phyloP scores from a whole-genome alignment of 192 early-diverging fungal species.

The Paraglomus occultum region DNA sequence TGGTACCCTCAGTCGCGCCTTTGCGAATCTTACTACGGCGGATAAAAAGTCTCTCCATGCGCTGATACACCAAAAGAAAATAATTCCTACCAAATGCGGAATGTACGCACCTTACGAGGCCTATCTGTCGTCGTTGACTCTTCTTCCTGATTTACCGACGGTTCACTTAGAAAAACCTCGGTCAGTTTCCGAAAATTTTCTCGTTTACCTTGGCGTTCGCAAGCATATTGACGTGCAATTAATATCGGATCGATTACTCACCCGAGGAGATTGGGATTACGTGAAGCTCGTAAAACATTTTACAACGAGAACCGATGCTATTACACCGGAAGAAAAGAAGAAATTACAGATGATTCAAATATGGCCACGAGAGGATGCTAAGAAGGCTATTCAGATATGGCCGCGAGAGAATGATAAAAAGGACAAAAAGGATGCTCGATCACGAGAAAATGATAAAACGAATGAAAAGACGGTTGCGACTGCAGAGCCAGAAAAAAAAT shows the following conservation, averaged over 20 bases:
- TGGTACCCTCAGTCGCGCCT: constrained; percentile 51
- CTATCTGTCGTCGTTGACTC: constrained; percentile 75
- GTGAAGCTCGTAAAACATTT: constrained; percentile 81
- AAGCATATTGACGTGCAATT: constrained; percentile 86
- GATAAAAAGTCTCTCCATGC: constrained; percentile 32
- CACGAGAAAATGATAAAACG: constrained; percentile 40
- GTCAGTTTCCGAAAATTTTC: constrained; percentile 46
- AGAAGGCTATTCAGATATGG: constrained; percentile 69
- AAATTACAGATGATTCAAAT: constrained; percentile 63
- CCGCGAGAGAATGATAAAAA: constrained; percentile 56
- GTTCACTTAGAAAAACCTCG: constrained; percentile 52
- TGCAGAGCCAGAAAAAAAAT: constrained; percentile 37
- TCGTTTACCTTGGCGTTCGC: constrained; percentile 73
- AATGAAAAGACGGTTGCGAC: constrained; percentile 16
- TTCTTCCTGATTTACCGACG: constrained; percentile 83
- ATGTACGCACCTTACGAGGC: constrained; percentile 64
- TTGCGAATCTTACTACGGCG: constrained; percentile 34
- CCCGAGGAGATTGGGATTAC: constrained; percentile 80
- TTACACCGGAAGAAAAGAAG: constrained; percentile 58
- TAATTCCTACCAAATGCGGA: constrained; percentile 72
- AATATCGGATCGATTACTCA: constrained; percentile 76
- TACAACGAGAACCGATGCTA: constrained; percentile 58
- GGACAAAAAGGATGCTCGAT: too few relatives aligned
- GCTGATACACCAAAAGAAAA: constrained; percentile 47
- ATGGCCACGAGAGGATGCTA: constrained; percentile 63